Base-by-base conservation (phyloP, 306 rosid species). In the Alnus rubra region DNA sequence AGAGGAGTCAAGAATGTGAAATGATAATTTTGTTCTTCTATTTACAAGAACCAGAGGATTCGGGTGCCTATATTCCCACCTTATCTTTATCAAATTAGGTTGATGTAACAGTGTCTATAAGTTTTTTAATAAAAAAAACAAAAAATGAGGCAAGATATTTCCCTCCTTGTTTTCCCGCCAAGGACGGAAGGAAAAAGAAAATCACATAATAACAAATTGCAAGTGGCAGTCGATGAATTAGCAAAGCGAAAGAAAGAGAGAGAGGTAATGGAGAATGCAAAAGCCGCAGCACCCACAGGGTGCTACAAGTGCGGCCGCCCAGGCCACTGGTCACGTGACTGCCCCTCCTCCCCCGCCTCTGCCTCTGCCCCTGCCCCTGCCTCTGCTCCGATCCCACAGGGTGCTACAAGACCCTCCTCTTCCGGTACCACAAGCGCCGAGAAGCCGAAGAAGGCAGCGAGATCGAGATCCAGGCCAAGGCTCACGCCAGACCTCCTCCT, bases 271-370 rank as follows among this genome's bases (percentile, higher is more conserved):
- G 75, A 69, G 63, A 83, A 82, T 71, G 83, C 67, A 69, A 81
- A 53, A 47, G 84, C 83, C 54, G 58, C 89, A 39, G 76, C 87
- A 18, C 88, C 94, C n/a, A 92, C 98, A 0, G 98, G 98, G 0
- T 95, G 99, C 85, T 93, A 76, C 96, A 95, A 93, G 85, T 95
- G 99, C 58, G 99, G 99, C 37, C 86, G 90, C 54, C 98, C 99
- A 9, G 99, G 99, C 65, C 99, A 95, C 82, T 95, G 99, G 99
- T 90, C 99, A 2, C 96, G 98, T 1, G 99, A 95, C 78, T 95
- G 98, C 59, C 98, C 97, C 39, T 86, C 89, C 80, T 83, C 89
- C 82, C 76, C 91, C 35, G 39, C 82, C 48, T 15, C 71, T 12
- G 19, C 72, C 49, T 42, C 72, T 2, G 28, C 49, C 49, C 16